These are phyloP conservation scores for Colletotrichum sp. DNA, from an alignment of 2,329 filamentous ascomycete genomes.

Conservation along the genomic window DNA sequence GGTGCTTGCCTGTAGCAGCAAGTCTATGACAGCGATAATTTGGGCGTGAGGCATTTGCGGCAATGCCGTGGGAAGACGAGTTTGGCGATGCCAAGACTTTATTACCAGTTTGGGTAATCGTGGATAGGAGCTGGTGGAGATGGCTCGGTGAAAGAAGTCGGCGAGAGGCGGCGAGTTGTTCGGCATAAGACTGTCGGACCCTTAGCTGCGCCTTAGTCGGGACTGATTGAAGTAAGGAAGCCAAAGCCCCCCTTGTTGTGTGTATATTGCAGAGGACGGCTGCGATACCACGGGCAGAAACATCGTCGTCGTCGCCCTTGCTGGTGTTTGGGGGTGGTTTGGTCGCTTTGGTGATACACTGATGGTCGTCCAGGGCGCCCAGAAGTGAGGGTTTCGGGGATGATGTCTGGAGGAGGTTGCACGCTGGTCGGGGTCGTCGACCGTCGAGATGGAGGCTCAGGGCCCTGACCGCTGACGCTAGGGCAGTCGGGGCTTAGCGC, in stretches of 20 bases:
- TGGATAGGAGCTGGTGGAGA: background rate
- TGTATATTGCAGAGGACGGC: background rate
- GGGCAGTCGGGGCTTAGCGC: background rate
- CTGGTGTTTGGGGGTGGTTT: background rate
- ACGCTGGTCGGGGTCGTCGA: background rate
- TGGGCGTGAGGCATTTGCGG: background rate
- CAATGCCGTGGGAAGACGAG: background rate
- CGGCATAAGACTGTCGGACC: background rate
- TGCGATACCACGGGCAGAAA: background rate
- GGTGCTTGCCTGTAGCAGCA: background rate
- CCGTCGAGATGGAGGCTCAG: conserved; percentile 11
- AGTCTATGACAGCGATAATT: background rate
- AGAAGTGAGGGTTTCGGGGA: background rate
- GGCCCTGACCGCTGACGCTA: background rate
- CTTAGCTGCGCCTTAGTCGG: background rate
- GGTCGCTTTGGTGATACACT: background rate
- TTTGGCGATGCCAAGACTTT: background rate
- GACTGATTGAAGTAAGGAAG: background rate
- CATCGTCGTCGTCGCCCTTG: background rate
- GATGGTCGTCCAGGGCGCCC: background rate
- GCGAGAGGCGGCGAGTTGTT: background rate
- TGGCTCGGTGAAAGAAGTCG: background rate
- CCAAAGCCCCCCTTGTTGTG: background rate
- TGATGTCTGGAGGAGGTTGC: background rate
- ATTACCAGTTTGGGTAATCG: background rate